These are phyloP conservation scores for Maudiozyma bulderi DNA, from an alignment of 805 yeast genomes.

Conservation along the genomic window DNA sequence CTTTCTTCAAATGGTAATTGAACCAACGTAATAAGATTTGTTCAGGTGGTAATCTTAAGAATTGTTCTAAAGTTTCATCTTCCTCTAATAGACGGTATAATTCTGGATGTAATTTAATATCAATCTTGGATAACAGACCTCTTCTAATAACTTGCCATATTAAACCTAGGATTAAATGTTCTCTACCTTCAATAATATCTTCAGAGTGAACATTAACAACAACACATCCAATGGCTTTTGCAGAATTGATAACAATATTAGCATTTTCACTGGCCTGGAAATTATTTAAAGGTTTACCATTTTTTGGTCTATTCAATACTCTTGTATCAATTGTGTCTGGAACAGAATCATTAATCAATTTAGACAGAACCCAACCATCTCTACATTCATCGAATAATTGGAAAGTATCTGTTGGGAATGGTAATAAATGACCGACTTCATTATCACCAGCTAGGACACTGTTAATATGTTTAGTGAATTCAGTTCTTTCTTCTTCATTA, in stretches of 20 bases:
- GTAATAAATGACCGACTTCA: slow-evolving; percentile 74
- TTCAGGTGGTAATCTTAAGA: slow-evolving; percentile 93
- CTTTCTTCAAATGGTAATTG: slow-evolving; percentile 89
- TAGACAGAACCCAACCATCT: slow-evolving; percentile 88
- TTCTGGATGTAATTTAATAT: slow-evolving; percentile 93
- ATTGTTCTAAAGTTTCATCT: slow-evolving; percentile 95
- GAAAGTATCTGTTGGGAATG: slow-evolving; percentile 87
- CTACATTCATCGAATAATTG: slow-evolving; percentile 94
- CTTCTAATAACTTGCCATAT: slow-evolving; percentile 97
- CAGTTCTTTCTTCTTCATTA: slow-evolving; percentile 92
- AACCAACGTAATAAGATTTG: slow-evolving; percentile 95
- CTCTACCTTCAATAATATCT: slow-evolving; percentile 89
- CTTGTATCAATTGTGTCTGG: slow-evolving; percentile 98
- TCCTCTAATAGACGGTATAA: slow-evolving; percentile 88
- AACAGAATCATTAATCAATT: slow-evolving; percentile 92
- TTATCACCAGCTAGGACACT: slow-evolving; percentile 82
- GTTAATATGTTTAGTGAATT: slow-evolving; percentile 93
- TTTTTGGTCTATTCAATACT: slow-evolving; percentile 82
- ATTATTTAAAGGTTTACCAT: slow-evolving; percentile 73
- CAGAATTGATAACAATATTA: slow-evolving; percentile 94
- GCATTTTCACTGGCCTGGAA: slow-evolving; percentile 96
- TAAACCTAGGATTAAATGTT: slow-evolving; percentile 81
- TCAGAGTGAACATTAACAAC: slow-evolving; percentile 97
- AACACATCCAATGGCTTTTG: slow-evolving; percentile 97
- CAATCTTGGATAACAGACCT: slow-evolving; percentile 89